A percentile compares a stretch with the other conserved stretches of the same genome.
Conservation (phyloP, 140 eudicot genomes). For the Flaveria floridana region DNA sequence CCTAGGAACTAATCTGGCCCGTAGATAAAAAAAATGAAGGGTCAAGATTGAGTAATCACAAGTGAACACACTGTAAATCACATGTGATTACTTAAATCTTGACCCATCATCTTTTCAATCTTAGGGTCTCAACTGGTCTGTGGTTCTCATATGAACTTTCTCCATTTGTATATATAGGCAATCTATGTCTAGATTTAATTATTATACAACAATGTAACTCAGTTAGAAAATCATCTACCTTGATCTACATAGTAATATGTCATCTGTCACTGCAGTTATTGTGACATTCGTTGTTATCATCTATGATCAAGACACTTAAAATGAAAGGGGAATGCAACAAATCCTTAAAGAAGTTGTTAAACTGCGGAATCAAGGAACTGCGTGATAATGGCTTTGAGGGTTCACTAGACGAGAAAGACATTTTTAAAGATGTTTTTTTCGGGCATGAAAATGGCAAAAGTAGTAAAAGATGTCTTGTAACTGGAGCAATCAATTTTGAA, state of each 20-base stretch:
- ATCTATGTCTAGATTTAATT: not conserved
- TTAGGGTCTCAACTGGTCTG: not conserved
- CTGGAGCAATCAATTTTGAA: conserved; percentile 47
- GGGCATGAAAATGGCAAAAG: conserved; percentile 43
- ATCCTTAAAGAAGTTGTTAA: conserved; percentile 37
- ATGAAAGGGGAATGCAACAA: conserved; percentile 27
- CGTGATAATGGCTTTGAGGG: conserved; percentile 73
- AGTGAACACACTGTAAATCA: not conserved
- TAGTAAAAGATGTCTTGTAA: conserved; percentile 49
- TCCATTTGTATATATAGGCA: not conserved
- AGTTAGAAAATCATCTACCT: not conserved
- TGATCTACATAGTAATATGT: not conserved
- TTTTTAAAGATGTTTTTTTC: conserved; percentile 57
- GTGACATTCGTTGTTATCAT: conserved; percentile 6
- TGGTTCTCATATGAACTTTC: not conserved
- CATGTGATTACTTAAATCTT: not conserved
- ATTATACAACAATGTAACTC: not conserved
- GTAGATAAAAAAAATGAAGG: not conserved
- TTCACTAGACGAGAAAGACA: conserved; percentile 51
- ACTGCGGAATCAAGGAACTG: conserved; percentile 29
- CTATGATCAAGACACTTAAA: conserved; percentile 10
- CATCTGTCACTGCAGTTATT: conserved; percentile 15
- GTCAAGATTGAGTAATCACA: not conserved
- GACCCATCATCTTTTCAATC: not conserved
- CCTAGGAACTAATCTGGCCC: conserved; percentile 1